Percentiles rank a stretch among this genome's conserved stretches.
These are phyloP conservation scores for Podospora pseudoanserina DNA, from an alignment of 495 filamentous ascomycete genomes.

Conservation along the genomic window DNA sequence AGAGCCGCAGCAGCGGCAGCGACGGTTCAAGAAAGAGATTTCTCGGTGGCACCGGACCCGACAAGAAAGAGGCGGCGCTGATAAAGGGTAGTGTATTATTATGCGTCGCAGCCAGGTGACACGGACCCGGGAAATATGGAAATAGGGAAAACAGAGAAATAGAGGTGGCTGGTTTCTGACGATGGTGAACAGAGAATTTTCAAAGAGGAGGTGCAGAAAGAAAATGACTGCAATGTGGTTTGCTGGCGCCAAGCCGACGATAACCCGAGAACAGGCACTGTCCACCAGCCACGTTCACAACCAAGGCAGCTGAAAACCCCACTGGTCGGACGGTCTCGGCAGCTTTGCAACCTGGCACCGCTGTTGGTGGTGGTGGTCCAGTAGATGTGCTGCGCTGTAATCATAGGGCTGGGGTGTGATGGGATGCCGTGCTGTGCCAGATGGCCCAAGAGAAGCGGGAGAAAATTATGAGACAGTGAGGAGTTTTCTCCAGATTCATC, in stretches of 20 bases:
- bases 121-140: background rate
- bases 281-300: conserved; percentile 11
- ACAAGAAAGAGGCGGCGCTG: too few relatives aligned
- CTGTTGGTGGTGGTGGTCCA: background rate
- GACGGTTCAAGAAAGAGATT: background rate
- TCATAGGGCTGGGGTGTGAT: conserved; percentile 2
- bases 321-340: conserved; percentile 14
- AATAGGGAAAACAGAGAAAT: background rate
- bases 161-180: background rate
- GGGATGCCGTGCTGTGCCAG: background rate
- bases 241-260: conserved; percentile 10
- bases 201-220: background rate
- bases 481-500: conserved; percentile 1
- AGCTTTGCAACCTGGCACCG: conserved; percentile 11
- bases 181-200: conserved; percentile 9
- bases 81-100: background rate
- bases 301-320: conserved; percentile 24
- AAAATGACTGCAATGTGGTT: conserved; percentile 3
- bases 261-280: conserved; percentile 10
- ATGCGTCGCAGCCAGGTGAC: background rate
- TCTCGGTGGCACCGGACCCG: background rate
- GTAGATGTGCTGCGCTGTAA: background rate
- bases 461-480: background rate
- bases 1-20: background rate
- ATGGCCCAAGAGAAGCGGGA: background rate